Base-by-base conservation (phyloP, 805 yeast species). In the Kluyveromyces siamensis region DNA sequence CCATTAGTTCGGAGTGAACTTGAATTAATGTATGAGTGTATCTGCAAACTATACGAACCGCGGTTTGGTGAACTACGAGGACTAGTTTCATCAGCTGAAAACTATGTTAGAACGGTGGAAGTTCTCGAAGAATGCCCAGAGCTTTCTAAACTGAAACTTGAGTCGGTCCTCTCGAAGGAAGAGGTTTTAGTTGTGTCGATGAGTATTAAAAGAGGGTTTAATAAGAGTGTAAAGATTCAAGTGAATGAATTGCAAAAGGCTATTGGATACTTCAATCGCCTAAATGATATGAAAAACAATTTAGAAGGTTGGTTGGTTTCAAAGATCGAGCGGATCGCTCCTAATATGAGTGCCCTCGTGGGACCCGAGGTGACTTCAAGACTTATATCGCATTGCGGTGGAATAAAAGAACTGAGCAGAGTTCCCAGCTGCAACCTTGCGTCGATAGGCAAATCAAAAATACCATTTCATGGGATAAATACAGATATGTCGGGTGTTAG, bases 391-490 rank as follows among this genome's bases (percentile, higher is more conserved):
- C 71, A 76, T 16, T 69, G 78, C 1, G 95, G 95, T 2, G 88
- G 95, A 0, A 63, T 91, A 5, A 68, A 68, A 11, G 81, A 78
- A 7, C 67, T 91, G 9, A 79, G 88, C 2, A 68, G 65, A 30
- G 78, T 86, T 0, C 96, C 96, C 0, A 74, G 96, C 3, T 87
- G 97, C 57, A 91, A 91, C 60, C 58, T 91, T 19, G 81, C 96
- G 0, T 79, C 95, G 0, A 68, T 87, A 44, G 96, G 96, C 0
- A 74, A 73, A 40, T 66, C 74, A 7, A 62, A 54, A 44, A 52
- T 46, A 63, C 66, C 39, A 55, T 62, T 49, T 57, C 59, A 57
- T 27, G 60, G 72, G 70, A 41, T 63, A 69, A 55, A 55, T 21
- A 54, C 60, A 10, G 67, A 68, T 14, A 59, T 65, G 8, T 64